These are phyloP conservation scores for Boletus fagicola DNA, from an alignment of 768 basidiomycete genomes.

Conservation along the genomic window DNA sequence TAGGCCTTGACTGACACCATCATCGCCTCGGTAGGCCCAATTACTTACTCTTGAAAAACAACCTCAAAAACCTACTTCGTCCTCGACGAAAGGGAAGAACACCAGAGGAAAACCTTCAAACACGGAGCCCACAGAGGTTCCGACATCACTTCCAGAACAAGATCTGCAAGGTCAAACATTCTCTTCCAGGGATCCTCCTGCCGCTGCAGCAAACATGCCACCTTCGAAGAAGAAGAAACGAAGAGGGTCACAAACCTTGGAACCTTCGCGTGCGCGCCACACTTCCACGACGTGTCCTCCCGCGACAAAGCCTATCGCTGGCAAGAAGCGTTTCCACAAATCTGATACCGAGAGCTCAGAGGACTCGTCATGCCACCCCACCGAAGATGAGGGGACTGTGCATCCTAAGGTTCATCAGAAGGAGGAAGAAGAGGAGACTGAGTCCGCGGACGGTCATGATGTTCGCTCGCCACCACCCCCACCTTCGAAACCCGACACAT, in stretches of 20 bases:
- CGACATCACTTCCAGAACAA: conserved; percentile 62
- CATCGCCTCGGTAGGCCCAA: conserved; percentile 3
- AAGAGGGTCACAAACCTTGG: neutral
- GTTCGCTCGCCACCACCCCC: conserved; percentile 32
- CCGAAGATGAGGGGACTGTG: conserved; percentile 30
- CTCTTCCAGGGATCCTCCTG: conserved; percentile 10
- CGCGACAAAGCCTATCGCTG: conserved; percentile 7
- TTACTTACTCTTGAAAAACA: conserved; percentile 3
- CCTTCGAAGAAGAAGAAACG: conserved; percentile 10
- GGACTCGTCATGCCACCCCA: conserved; percentile 13
- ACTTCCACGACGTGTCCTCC: conserved; percentile 2
- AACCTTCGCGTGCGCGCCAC: conserved; percentile 5
- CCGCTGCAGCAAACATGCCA: neutral
- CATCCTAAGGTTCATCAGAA: conserved; percentile 21
- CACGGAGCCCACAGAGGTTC: conserved; percentile 40
- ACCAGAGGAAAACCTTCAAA: conserved; percentile 14
- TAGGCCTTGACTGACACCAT: neutral
- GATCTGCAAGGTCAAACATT: conserved; percentile 31
- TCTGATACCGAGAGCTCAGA: conserved; percentile 30
- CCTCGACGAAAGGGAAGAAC: conserved; percentile 11
- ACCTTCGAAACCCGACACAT: conserved; percentile 13
- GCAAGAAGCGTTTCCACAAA: conserved; percentile 21
- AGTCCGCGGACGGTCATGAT: conserved; percentile 42
- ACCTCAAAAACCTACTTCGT: conserved; percentile 9
- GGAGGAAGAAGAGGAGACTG: conserved; percentile 41